These are phyloP conservation scores for Nannizzia gypsea DNA, from an alignment of 2,329 filamentous ascomycete species.

Conservation along the genomic window DNA sequence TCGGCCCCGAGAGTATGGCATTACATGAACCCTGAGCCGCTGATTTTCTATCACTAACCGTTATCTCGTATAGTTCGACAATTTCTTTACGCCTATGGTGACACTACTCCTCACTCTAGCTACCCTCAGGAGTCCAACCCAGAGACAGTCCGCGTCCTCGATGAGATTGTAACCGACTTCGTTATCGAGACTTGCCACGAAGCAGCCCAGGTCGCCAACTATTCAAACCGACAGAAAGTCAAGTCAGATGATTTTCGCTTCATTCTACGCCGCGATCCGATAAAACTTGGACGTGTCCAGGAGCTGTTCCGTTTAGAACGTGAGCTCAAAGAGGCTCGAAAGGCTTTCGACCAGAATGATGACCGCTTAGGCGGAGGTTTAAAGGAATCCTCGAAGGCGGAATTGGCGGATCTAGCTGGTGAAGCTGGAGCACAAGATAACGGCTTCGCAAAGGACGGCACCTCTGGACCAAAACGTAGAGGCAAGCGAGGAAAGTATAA, in stretches of 20 bases:
- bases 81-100: slow-evolving; percentile 36
- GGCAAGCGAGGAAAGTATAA: slow-evolving; percentile 14
- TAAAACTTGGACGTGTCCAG: slow-evolving; percentile 77
- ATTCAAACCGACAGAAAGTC: slow-evolving; percentile 85
- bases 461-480: slow-evolving; percentile 22
- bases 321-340: slow-evolving; percentile 71
- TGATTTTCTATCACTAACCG: not conserved
- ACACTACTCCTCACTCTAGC: slow-evolving; percentile 41
- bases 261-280: slow-evolving; percentile 71
- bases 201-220: slow-evolving; percentile 72
- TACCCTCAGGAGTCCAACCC: slow-evolving; percentile 67
- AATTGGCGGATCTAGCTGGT: slow-evolving; percentile 18
- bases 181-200: slow-evolving; percentile 88
- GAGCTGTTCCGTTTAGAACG: slow-evolving; percentile 82
- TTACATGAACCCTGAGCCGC: not conserved
- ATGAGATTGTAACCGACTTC: slow-evolving; percentile 94
- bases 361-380: slow-evolving; percentile 28
- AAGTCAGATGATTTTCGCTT: slow-evolving; percentile 98
- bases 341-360: slow-evolving; percentile 40
- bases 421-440: slow-evolving; percentile 13
- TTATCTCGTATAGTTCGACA: slow-evolving; percentile 24
- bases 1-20: slow-evolving; percentile 54
- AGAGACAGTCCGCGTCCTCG: slow-evolving; percentile 73
- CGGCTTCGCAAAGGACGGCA: not conserved
- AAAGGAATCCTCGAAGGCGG: slow-evolving; percentile 30